Evolutionary conservation across 2,329 filamentous ascomycete genomes (phyloP), one percentile per base, ranked within the genome.

Genomic region (Aureobasidium sp.): DNA sequence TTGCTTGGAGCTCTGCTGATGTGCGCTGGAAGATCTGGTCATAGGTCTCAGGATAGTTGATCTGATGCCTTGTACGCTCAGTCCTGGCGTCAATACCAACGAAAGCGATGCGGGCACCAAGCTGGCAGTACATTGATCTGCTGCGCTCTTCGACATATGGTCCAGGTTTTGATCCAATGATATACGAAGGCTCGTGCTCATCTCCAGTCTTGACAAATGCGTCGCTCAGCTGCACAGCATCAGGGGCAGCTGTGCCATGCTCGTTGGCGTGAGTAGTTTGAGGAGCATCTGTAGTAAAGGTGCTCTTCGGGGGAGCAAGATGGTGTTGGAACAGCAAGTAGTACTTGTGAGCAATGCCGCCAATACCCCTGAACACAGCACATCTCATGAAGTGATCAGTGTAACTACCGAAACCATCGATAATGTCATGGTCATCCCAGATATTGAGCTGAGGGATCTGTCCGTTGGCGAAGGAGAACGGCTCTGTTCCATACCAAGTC

Each of bases 401-500:
- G 73, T 91, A 91, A 0, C 87, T 40, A 2, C 20, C 1, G 31
- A 5, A n/a, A 73, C 77, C 77, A 67, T 85, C 83, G 36, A 85
- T 85, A 64, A 85, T 85, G 68, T 85, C 84, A 76, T 98, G 96
- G 72, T 98, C 96, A 77, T 98, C 95, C 85, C 93, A 98, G 78
- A 99, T 95, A 77, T 99, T 99, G 73, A 99, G 89, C 95, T 98
- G 98, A 11, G 96, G 95, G 53, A 99, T 98, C 76, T 98, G 95
- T 2, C 93, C 92, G 72, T 91, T 95, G 7, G 95, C 96, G 13
- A 80, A 80, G 45, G 85, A 83, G 75, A 90, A 90, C 0, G 84
- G 87, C 81, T 86, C 82, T 76, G 88, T 92, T 51, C 89, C 75
- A 99, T 88, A n/a, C 92, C 90, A 74, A 98, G 99, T 7, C 98